Conservation (phyloP, 441 rosid genomes). For the Melastoma candidum region DNA sequence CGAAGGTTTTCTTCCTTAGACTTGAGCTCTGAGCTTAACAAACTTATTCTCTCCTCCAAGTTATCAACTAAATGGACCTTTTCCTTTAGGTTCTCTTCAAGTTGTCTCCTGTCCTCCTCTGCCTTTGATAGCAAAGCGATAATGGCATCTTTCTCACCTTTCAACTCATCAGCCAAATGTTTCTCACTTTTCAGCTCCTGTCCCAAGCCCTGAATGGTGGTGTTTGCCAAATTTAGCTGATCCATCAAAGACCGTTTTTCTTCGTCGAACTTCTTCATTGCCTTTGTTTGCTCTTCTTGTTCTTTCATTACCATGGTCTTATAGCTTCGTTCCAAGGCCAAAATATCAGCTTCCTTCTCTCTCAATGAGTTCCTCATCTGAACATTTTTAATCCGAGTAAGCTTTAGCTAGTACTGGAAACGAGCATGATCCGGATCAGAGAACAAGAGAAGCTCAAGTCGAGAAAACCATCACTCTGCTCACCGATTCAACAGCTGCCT, state of each 20-base stretch:
- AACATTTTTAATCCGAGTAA: constrained; percentile 17
- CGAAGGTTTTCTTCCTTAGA: constrained; percentile 44
- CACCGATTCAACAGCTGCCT: constrained; percentile 57
- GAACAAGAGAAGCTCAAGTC: too few species aligned
- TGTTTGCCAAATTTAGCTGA: constrained; percentile 57
- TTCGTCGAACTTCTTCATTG: constrained; percentile 43
- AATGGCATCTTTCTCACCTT: constrained; percentile 39
- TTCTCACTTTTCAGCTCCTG: constrained; percentile 64
- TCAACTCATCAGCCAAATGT: constrained; percentile 42
- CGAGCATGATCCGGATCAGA: too few species aligned
- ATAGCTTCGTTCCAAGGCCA: constrained; percentile 45
- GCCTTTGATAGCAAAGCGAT: constrained; percentile 38
- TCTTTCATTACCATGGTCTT: constrained; percentile 45
- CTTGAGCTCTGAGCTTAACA: constrained; percentile 50
- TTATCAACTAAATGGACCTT: constrained; percentile 37
- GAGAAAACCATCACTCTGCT: constrained; percentile 14
- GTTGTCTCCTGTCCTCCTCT: constrained; percentile 44
- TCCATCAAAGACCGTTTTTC: constrained; percentile 42
- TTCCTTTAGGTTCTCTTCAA: constrained; percentile 48
- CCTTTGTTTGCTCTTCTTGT: constrained; percentile 44
- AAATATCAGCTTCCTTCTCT: constrained; percentile 56
- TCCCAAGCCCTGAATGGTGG: constrained; percentile 46
- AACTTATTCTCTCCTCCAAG: constrained; percentile 45
- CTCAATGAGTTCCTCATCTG: constrained; percentile 59
- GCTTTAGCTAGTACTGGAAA: constrained; percentile 1